A percentile compares a stretch with the other conserved stretches of the same genome.
phyloP scores from a whole-genome alignment of 768 basidiomycete species.

The Lactifluus hygrophoroides region DNA sequence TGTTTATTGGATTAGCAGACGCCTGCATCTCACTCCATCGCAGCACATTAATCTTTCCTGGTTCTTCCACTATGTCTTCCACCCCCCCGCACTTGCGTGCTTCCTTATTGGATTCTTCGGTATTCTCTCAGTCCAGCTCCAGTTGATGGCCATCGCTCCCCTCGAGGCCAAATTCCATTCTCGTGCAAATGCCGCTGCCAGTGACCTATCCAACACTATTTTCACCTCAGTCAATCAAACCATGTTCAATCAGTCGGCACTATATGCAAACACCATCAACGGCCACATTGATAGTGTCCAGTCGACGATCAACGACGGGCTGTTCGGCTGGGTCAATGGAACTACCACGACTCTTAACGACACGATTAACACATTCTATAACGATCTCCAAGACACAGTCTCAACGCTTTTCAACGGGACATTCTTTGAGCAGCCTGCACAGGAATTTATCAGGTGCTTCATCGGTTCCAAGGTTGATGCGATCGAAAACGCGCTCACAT shows the following conservation, averaged over 20 bases:
- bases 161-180: constrained; percentile 60
- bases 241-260: constrained; percentile 72
- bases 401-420: constrained; percentile 74
- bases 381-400: constrained; percentile 75
- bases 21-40: constrained; percentile 47
- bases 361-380: constrained; percentile 82
- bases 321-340: constrained; percentile 93
- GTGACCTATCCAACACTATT: constrained; percentile 64
- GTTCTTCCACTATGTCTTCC: constrained; percentile 88
- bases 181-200: constrained; percentile 49
- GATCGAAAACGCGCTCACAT: constrained; percentile 81
- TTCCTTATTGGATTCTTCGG: constrained; percentile 92
- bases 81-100: constrained; percentile 83
- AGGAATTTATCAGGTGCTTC: constrained; percentile 83
- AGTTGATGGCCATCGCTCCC: constrained; percentile 71
- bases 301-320: constrained; percentile 67
- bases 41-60: constrained; percentile 70
- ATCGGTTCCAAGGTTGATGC: constrained; percentile 87
- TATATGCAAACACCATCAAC: constrained; percentile 77
- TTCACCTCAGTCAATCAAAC: constrained; percentile 68
- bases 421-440: constrained; percentile 68
- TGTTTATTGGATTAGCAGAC: constrained; percentile 42
- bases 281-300: constrained; percentile 60
- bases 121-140: constrained; percentile 76
- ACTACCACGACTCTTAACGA: constrained; percentile 83